Evolutionary conservation across 176 grass and related monocot species (phyloP).

Genomic region (barley (Hordeum vulgare)): DNA sequence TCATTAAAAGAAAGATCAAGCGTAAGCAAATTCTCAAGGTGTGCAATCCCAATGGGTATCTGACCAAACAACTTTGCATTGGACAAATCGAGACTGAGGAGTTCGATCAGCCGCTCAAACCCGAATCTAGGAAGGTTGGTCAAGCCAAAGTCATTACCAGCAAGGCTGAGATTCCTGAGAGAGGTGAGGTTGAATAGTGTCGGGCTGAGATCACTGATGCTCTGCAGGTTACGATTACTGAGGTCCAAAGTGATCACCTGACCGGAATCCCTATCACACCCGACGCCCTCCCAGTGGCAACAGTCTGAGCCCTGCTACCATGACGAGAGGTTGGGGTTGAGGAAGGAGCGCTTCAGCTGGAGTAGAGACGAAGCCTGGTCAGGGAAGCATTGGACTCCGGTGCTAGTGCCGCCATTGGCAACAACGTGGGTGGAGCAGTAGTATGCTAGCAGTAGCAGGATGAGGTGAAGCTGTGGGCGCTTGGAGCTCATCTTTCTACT

Average conservation of each 20-base stretch:
- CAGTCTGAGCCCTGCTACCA: not conserved
- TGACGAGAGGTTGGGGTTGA: not conserved
- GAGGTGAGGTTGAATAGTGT: not conserved
- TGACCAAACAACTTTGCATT: rapidly evolving
- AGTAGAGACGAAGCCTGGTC: not conserved
- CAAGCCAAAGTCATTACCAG: rapidly evolving
- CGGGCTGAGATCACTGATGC: not conserved
- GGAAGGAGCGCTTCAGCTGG: not conserved
- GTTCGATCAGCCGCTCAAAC: not conserved
- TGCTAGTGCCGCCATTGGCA: not conserved
- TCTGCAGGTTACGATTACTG: not conserved
- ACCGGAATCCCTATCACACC: rapidly evolving
- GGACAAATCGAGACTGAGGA: not conserved
- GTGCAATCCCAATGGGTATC: not conserved
- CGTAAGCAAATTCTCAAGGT: not conserved
- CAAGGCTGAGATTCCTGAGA: not conserved
- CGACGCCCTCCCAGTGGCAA: not conserved
- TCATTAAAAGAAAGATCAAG: not conserved
- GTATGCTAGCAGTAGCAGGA: not conserved
- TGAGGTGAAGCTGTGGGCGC: not conserved
- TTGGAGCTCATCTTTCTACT: not conserved
- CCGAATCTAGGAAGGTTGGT: not conserved
- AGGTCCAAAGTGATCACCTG: not conserved
- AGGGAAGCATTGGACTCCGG: not conserved
- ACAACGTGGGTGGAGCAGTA: not conserved